A percentile compares a stretch with the other conserved stretches of the same genome.
phyloP scores from a whole-genome alignment of 257 asterid species.

The Nicotiana paniculata region DNA sequence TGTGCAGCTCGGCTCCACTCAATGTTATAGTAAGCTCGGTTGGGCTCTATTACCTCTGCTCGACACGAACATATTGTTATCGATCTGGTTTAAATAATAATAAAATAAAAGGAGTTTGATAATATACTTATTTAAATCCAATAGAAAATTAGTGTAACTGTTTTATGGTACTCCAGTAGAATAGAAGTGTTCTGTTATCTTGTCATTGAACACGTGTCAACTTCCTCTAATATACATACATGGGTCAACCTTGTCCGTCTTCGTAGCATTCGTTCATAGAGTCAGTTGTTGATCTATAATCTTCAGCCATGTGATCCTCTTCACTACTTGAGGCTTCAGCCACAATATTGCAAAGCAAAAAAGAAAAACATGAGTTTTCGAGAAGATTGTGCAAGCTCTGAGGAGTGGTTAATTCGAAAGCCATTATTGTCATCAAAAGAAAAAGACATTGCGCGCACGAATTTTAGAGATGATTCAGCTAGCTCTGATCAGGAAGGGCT shows the following conservation, averaged over 20 bases:
- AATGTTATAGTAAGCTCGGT: no score
- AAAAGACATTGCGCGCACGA: not conserved
- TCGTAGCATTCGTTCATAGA: not conserved
- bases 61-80: no score
- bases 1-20: no score
- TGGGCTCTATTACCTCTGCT: no score
- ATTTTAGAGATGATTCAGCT: not conserved
- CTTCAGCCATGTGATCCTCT: not conserved
- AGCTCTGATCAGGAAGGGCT: slow-evolving; percentile 50
- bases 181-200: not conserved
- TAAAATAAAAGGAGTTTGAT: no score
- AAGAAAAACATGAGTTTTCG: not conserved
- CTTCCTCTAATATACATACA: not conserved
- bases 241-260: not conserved
- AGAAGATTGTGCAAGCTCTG: not conserved
- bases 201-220: not conserved
- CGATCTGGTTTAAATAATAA: no score
- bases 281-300: not conserved
- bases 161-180: not conserved
- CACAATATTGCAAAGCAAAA: not conserved
- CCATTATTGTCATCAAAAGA: not conserved
- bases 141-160: not conserved
- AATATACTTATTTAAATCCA: no score
- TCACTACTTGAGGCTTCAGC: not conserved
- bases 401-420: not conserved